Conservation (phyloP, 2,329 filamentous ascomycete species). For the Aspergillus felis region DNA sequence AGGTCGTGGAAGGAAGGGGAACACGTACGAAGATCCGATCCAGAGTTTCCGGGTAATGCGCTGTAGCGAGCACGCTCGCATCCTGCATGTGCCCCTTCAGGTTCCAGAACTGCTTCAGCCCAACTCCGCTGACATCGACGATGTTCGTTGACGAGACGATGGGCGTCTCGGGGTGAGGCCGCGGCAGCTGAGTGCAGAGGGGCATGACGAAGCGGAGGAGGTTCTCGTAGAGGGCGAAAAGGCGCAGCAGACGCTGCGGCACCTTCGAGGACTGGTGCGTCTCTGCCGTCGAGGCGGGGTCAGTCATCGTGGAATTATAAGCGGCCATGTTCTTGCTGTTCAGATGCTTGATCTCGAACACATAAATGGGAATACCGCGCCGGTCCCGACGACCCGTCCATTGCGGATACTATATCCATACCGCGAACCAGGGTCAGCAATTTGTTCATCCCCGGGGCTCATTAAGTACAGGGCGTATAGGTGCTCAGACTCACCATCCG, state of each 20-base stretch:
- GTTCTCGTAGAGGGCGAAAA: slow-evolving; percentile 93
- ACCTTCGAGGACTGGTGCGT: slow-evolving; percentile 56
- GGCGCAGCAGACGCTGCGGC: slow-evolving; percentile 70
- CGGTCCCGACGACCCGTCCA: slow-evolving; percentile 90
- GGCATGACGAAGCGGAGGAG: slow-evolving; percentile 83
- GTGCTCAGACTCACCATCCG: slow-evolving; percentile 58
- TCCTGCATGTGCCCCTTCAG: slow-evolving; percentile 91
- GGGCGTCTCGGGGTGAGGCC: slow-evolving; percentile 72
- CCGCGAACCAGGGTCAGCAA: not conserved
- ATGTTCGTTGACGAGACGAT: slow-evolving; percentile 93
- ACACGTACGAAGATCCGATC: slow-evolving; percentile 67
- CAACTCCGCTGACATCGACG: slow-evolving; percentile 84
- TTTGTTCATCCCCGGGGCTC: not conserved
- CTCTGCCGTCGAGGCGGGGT: slow-evolving; percentile 49
- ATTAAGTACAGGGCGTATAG: not conserved
- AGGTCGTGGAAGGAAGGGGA: not conserved
- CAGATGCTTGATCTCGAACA: slow-evolving; percentile 81
- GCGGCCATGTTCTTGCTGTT: slow-evolving; percentile 75
- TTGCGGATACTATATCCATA: slow-evolving; percentile 69
- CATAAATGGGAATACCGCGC: slow-evolving; percentile 85
- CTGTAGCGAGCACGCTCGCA: slow-evolving; percentile 80
- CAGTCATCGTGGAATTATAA: slow-evolving; percentile 58
- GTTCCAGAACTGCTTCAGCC: slow-evolving; percentile 93
- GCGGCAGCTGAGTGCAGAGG: slow-evolving; percentile 72
- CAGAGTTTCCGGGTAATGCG: slow-evolving; percentile 91